phyloP scores from a whole-genome alignment of 805 yeast genomes.

The Metschnikowia koreensis region DNA sequence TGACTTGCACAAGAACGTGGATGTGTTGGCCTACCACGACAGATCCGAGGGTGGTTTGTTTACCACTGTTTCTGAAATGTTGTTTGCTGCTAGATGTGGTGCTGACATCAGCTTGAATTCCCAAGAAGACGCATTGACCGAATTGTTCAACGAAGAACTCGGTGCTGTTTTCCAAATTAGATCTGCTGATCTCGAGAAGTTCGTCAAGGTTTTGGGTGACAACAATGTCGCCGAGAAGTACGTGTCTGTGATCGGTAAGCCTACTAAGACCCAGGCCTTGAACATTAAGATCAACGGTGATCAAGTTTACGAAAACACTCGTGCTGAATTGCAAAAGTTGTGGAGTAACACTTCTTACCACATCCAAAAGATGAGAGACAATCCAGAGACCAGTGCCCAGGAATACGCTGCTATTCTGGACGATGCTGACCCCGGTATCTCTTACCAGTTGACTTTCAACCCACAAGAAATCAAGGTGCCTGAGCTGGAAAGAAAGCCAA shows the following conservation, averaged over 20 bases:
- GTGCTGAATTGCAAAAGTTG: conserved; percentile 71
- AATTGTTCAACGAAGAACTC: conserved; percentile 86
- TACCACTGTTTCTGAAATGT: conserved; percentile 88
- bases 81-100: conserved; percentile 93
- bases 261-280: conserved; percentile 53
- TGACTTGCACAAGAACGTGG: conserved; percentile 62
- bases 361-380: conserved; percentile 89
- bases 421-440: conserved; percentile 85
- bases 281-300: conserved; percentile 46
- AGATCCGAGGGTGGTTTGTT: conserved; percentile 95
- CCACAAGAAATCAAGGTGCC: conserved; percentile 49
- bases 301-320: conserved; percentile 48
- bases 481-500: conserved; percentile 52
- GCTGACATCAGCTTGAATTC: conserved; percentile 51
- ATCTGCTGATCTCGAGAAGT: conserved; percentile 49
- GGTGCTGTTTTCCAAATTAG: conserved; percentile 94
- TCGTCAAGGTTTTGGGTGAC: conserved; percentile 52
- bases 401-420: conserved; percentile 75
- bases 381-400: conserved; percentile 86
- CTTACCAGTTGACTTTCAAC: conserved; percentile 72
- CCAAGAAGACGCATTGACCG: conserved; percentile 46
- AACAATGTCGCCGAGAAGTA: conserved; percentile 55
- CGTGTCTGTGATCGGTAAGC: conserved; percentile 68
- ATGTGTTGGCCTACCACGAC: conserved; percentile 89
- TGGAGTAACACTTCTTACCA: conserved; percentile 90